Conservation (phyloP, 2,329 filamentous ascomycete genomes). For the Apiospora marii region DNA sequence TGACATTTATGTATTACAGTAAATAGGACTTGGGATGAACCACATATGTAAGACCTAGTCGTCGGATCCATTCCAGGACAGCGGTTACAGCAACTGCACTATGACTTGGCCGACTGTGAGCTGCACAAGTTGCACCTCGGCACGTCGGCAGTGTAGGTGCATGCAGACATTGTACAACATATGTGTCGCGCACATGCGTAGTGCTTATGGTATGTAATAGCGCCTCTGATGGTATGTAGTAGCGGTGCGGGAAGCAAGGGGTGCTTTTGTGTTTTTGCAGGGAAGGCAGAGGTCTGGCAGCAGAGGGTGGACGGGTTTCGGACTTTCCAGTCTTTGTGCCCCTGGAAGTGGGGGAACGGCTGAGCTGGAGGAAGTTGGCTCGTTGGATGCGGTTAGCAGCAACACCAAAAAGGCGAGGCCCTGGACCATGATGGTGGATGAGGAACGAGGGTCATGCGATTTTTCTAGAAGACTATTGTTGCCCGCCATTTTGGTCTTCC, state of each 20-base stretch:
- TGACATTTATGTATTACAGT: background rate
- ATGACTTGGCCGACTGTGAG: background rate
- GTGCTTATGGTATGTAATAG: conserved; percentile 5
- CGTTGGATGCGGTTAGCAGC: background rate
- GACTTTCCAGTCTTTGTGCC: background rate
- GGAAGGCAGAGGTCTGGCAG: background rate
- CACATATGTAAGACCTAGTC: background rate
- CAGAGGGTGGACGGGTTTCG: background rate
- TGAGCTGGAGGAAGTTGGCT: background rate
- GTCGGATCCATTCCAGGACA: background rate
- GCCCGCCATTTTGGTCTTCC: background rate
- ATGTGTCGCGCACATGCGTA: background rate
- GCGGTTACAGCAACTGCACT: background rate
- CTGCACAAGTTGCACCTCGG: conserved; percentile 1
- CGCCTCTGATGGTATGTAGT: background rate
- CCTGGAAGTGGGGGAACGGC: background rate
- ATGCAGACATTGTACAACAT: background rate
- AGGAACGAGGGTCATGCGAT: background rate
- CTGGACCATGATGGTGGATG: background rate
- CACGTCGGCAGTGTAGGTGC: background rate
- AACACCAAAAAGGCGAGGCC: background rate
- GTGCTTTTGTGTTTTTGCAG: background rate
- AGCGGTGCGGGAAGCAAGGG: background rate
- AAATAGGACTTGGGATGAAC: background rate
- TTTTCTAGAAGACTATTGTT: background rate